Evolutionary conservation across 1,139 yeast species (phyloP), one percentile per base, ranked within the genome.

Genomic region (Kurtzmaniella natalensis): DNA sequence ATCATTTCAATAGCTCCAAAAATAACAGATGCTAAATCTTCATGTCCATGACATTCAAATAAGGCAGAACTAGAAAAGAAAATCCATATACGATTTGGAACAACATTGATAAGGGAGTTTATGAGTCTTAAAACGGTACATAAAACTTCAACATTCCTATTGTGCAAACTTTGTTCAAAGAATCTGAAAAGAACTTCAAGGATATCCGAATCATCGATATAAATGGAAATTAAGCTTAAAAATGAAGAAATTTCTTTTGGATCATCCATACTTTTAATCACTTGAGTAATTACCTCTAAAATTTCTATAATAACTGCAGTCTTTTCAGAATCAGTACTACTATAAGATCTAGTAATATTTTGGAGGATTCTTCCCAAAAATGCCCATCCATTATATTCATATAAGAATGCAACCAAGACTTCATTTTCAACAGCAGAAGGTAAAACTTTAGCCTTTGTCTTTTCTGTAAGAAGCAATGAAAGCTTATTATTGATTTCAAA

Each of bases 371-470:
- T 71, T 1, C 96, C 96, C 23, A 89, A 47, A 28, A 84, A 63
- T 0, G 94, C 75, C 95, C 96, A 87, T 1, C 96, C 97, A 51
- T 80, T 84, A 50, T 80, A 87, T 5, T 72, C 70, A 52, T 82
- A 76, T 28, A 81, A 61, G 61, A 92, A 88, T 20, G 87, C 72
- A 1, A 83, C 82, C 27, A 85, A 67, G 5, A 32, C 70, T 23
- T 62, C 67, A 21, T 61, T 60, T 3, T 58, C 55, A 11, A 51
- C 51, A 2, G 64, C 49, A 2, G 76, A 57, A 1, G 85, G 77
- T 21, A 86, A 56, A 1, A 85, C 57, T 44, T 81, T 81, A 3
- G 92, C 96, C 39, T 69, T 73, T 0, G 95, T 82, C 3, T 81
- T 80, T n/a, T 51, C 52, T 13, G 57, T 52, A 32, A 76, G 55